A percentile compares a stretch with the other conserved stretches of the same genome.
Evolutionary conservation across 129 eudicot species (phyloP).

Genomic region (Escallonia rubra): DNA sequence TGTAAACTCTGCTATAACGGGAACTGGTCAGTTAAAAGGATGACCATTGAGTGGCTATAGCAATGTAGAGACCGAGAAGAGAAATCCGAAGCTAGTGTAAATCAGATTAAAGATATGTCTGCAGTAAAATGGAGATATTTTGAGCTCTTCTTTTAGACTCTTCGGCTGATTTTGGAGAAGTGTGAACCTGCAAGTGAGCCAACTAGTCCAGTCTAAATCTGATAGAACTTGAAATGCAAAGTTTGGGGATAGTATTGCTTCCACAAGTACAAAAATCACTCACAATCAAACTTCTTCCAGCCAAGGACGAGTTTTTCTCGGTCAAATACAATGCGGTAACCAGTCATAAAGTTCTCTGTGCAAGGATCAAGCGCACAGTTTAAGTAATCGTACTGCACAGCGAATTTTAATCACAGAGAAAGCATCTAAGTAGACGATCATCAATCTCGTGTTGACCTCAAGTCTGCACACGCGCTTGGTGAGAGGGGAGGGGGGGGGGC

Average conservation of each 20-base stretch:
- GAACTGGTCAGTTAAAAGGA: background rate
- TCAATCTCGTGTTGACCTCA: too few relatives aligned
- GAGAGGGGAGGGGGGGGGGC: too few relatives aligned
- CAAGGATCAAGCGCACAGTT: background rate
- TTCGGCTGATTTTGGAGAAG: constrained; percentile 14
- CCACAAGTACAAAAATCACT: constrained; percentile 15
- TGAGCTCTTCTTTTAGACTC: constrained; percentile 16
- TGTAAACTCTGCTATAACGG: background rate
- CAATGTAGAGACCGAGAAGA: constrained; percentile 25
- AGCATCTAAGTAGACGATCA: too few relatives aligned
- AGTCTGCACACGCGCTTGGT: too few relatives aligned
- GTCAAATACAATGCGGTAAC: constrained; percentile 87
- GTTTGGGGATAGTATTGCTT: background rate
- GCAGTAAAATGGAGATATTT: constrained; percentile 15
- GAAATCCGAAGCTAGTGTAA: constrained; percentile 16
- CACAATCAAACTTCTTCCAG: constrained; percentile 76
- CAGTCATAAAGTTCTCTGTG: constrained; percentile 94
- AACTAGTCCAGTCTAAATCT: background rate
- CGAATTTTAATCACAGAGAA: too few relatives aligned
- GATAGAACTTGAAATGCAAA: background rate
- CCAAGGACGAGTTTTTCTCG: constrained; percentile 84
- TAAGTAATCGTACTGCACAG: background rate
- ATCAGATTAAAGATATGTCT: constrained; percentile 13
- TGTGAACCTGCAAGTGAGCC: constrained; percentile 48
- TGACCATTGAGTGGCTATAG: constrained; percentile 9